Evolutionary conservation across 768 basidiomycete genomes (phyloP).

Genomic region (Amyloporia xantha): DNA sequence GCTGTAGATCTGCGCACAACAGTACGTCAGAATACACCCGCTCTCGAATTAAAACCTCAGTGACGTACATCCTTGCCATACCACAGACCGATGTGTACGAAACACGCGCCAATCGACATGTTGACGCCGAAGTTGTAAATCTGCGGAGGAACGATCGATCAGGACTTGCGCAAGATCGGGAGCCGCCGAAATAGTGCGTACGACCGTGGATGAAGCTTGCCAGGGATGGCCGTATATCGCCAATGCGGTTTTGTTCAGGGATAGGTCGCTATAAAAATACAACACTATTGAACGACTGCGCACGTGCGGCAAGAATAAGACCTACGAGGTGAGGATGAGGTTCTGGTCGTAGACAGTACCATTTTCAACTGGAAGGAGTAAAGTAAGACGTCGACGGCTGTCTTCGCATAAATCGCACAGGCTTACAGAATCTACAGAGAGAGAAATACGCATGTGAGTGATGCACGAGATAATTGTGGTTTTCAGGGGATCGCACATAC

Average conservation of each 20-base stretch:
- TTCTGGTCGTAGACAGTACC: conserved; percentile 49
- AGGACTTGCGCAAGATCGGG: not conserved
- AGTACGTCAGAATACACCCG: too few relatives aligned
- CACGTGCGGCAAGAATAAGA: too few relatives aligned
- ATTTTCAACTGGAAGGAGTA: conserved; percentile 31
- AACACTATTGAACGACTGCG: too few relatives aligned
- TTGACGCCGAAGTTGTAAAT: conserved; percentile 6
- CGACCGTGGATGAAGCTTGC: conserved; percentile 2
- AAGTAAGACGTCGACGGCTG: too few relatives aligned
- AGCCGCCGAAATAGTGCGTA: not conserved
- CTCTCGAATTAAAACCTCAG: not conserved
- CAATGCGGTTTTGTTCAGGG: not conserved
- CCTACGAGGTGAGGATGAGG: conserved; percentile 36
- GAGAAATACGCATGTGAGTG: not conserved
- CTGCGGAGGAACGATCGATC: conserved; percentile 5
- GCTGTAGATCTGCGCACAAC: not conserved
- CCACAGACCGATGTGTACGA: conserved; percentile 5
- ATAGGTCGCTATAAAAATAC: too few relatives aligned
- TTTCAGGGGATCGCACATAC: not conserved
- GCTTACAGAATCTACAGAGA: not conserved
- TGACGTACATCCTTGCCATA: conserved; percentile 3
- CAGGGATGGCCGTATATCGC: conserved; percentile 1
- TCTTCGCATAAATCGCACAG: too few relatives aligned
- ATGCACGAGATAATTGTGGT: too few relatives aligned
- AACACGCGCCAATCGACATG: conserved; percentile 4